These are phyloP conservation scores for Trametes sp. DNA, from an alignment of 1,284 basidiomycete species.

Conservation along the genomic window DNA sequence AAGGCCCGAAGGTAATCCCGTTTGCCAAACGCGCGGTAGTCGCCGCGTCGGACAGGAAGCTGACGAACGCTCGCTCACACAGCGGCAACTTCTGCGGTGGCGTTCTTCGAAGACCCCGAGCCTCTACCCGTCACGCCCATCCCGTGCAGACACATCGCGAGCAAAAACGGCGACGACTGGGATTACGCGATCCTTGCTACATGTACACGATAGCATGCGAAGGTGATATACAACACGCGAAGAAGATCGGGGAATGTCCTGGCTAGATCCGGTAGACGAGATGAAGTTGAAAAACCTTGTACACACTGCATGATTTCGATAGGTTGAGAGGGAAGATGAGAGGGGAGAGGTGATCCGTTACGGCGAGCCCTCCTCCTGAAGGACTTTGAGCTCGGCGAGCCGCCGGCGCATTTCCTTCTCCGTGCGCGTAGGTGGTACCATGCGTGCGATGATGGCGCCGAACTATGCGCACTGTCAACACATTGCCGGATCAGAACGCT, in stretches of 20 bases:
- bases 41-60: neutral
- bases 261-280: constrained; percentile 14
- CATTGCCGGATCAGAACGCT: neutral
- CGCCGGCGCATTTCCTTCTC: constrained; percentile 88
- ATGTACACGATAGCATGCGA: constrained; percentile 36
- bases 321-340: neutral
- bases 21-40: constrained; percentile 28
- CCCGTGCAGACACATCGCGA: constrained; percentile 60
- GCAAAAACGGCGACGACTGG: constrained; percentile 55
- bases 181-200: constrained; percentile 63
- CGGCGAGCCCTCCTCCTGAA: constrained; percentile 64
- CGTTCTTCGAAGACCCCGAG: constrained; percentile 26
- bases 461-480: constrained; percentile 41
- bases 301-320: neutral
- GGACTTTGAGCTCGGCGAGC: constrained; percentile 78
- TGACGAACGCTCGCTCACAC: neutral
- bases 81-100: constrained; percentile 20
- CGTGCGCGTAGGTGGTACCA: constrained; percentile 86
- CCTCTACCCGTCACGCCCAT: constrained; percentile 58
- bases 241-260: constrained; percentile 14
- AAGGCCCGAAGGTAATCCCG: constrained; percentile 23
- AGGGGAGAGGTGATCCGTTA: constrained; percentile 37
- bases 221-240: constrained; percentile 28
- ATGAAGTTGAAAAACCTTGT: neutral
- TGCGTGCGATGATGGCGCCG: constrained; percentile 78